These are phyloP conservation scores for Platanthera zijinensis DNA, from an alignment of 106 monocot genomes.

Conservation along the genomic window DNA sequence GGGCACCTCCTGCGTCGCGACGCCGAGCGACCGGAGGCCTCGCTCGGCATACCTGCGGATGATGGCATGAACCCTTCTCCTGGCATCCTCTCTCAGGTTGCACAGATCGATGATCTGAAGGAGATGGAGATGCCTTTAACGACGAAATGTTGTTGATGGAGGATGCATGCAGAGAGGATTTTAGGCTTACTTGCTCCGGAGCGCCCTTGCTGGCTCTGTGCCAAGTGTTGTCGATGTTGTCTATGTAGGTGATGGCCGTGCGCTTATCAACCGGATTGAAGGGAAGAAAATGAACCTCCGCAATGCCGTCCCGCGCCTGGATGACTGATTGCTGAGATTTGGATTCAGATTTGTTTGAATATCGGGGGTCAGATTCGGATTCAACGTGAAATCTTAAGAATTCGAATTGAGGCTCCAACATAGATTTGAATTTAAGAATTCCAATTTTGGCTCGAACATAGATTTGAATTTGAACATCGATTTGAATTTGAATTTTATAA, in stretches of 20 bases:
- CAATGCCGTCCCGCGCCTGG: conserved; percentile 70
- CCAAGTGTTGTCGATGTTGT: conserved; percentile 44
- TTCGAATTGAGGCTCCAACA: no score
- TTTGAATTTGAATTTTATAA: no score
- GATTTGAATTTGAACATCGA: no score
- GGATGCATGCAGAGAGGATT: no score
- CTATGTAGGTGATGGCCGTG: conserved; percentile 77
- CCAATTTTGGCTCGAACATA: no score
- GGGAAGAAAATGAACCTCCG: conserved; percentile 71
- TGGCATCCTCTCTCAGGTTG: conserved; percentile 25
- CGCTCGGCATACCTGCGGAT: conserved; percentile 55
- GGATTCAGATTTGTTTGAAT: neutral
- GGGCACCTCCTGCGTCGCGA: conserved; percentile 43
- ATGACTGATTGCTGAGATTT: neutral
- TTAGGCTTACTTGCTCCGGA: conserved; percentile 51
- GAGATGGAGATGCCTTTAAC: no score
- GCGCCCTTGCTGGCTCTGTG: conserved; percentile 80
- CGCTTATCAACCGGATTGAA: conserved; percentile 93
- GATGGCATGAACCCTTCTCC: conserved; percentile 31
- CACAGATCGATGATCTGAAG: conserved; percentile 52
- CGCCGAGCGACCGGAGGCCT: conserved; percentile 51
- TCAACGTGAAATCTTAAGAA: no score
- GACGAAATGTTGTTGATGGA: no score
- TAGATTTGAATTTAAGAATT: no score
- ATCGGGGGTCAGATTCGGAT: no score